Percentiles rank a stretch among this genome's conserved stretches.
Conservation (phyloP, 495 filamentous ascomycete genomes). For the Penicillium cosmopolitanum region DNA sequence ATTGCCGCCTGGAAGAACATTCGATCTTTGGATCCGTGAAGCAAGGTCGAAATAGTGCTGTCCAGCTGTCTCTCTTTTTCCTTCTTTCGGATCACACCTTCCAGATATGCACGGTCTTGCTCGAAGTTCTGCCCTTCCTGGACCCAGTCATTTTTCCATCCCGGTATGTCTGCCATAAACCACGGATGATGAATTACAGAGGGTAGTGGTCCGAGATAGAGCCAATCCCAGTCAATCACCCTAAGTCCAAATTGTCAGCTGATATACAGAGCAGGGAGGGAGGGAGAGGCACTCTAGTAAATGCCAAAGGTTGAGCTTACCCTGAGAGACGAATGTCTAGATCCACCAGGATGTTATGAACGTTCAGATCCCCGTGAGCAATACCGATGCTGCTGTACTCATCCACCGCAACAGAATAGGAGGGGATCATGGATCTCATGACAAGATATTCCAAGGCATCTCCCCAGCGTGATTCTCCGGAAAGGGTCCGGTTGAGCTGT, state of each 20-base stretch:
- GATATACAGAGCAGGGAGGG: too few species aligned
- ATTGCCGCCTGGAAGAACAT: constrained; percentile 1
- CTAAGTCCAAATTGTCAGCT: not conserved
- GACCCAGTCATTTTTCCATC: constrained; percentile 4
- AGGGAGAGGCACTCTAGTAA: not conserved
- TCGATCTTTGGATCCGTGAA: not conserved
- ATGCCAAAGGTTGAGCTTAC: not conserved
- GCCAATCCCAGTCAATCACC: constrained; percentile 6
- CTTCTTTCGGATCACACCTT: not conserved
- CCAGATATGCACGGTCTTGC: constrained; percentile 1
- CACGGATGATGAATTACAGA: constrained; percentile 5
- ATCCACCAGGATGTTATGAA: constrained; percentile 4
- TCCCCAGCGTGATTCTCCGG: not conserved
- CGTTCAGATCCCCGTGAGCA: constrained; percentile 2
- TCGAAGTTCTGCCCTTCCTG: constrained; percentile 1
- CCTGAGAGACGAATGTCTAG: not conserved
- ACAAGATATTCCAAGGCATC: constrained; percentile 2
- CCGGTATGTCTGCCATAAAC: constrained; percentile 4
- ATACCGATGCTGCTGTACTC: not conserved
- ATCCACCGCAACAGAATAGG: not conserved
- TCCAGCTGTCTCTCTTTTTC: not conserved
- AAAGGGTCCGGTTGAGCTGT: not conserved
- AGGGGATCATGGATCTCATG: constrained; percentile 6
- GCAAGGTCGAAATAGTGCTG: not conserved
- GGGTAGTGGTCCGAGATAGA: not conserved